These are phyloP conservation scores for Dothistroma septosporum DNA, from an alignment of 2,329 filamentous ascomycete species.

Conservation along the genomic window DNA sequence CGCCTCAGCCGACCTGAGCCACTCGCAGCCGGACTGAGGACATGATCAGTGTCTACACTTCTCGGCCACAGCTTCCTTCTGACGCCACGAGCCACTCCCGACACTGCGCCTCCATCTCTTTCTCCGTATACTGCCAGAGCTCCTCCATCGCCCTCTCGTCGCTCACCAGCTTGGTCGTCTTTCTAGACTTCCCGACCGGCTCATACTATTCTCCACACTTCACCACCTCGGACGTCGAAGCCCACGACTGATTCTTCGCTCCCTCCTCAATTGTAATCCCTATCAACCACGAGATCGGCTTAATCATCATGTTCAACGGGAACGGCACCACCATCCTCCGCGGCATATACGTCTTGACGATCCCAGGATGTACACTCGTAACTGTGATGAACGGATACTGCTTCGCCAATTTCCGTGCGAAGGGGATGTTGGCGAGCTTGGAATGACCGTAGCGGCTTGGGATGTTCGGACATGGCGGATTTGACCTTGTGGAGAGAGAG, in stretches of 20 bases:
- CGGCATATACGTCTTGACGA: conserved; percentile 43
- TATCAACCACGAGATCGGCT: background rate
- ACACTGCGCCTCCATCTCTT: too few species aligned
- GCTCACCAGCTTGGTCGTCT: background rate
- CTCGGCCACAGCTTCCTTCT: too few species aligned
- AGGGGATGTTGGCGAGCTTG: conserved; percentile 50
- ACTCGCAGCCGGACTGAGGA: too few species aligned
- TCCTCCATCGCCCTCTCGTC: background rate
- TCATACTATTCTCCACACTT: conserved; percentile 30
- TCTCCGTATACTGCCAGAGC: background rate
- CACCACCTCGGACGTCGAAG: conserved; percentile 13
- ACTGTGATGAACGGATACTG: conserved; percentile 44
- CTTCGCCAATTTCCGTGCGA: conserved; percentile 38
- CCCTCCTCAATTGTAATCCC: conserved; percentile 16
- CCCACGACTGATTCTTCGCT: conserved; percentile 27
- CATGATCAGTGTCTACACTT: too few species aligned
- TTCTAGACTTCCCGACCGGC: conserved; percentile 29
- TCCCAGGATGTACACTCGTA: conserved; percentile 49
- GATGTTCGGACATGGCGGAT: conserved; percentile 17
- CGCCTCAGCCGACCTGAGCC: too few species aligned
- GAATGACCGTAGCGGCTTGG: conserved; percentile 41
- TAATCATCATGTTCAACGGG: conserved; percentile 2
- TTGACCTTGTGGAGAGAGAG: conserved; percentile 24
- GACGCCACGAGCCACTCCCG: too few species aligned
- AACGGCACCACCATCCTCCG: background rate